Percentiles rank a stretch among this genome's conserved stretches.
Conservation (phyloP, 2,329 filamentous ascomycete species). For the Talaromyces sp. region DNA sequence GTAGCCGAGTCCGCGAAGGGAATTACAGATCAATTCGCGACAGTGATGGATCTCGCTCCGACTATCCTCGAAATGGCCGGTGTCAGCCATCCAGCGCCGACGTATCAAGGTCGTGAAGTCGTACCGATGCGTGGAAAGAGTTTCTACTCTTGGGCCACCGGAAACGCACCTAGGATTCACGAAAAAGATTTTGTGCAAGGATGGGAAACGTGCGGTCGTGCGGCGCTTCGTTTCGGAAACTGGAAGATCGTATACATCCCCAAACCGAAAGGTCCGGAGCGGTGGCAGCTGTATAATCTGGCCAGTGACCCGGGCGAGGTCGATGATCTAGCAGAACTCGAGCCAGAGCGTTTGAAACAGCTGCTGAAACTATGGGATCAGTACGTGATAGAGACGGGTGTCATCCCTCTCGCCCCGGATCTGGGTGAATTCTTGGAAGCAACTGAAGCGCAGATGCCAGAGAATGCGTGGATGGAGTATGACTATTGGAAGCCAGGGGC, state of each 20-base stretch:
- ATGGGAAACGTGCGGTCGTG: conserved; percentile 57
- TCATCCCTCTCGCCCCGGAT: conserved; percentile 59
- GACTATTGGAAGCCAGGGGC: conserved; percentile 62
- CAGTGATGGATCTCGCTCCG: conserved; percentile 54
- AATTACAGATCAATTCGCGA: conserved; percentile 55
- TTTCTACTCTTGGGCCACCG: not conserved
- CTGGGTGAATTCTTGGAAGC: conserved; percentile 59
- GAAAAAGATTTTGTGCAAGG: conserved; percentile 54
- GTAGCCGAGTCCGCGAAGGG: conserved; percentile 52
- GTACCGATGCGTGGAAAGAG: not conserved
- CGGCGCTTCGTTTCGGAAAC: conserved; percentile 55
- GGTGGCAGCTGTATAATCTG: not conserved
- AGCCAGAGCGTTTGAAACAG: conserved; percentile 48
- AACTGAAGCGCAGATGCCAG: conserved; percentile 64
- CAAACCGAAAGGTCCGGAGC: conserved; percentile 50
- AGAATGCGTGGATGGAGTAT: conserved; percentile 66
- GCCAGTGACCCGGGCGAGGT: conserved; percentile 37
- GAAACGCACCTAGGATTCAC: conserved; percentile 43
- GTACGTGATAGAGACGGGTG: conserved; percentile 60
- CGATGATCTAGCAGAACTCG: conserved; percentile 43
- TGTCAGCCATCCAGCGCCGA: conserved; percentile 23
- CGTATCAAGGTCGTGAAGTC: not conserved
- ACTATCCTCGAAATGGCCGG: conserved; percentile 46
- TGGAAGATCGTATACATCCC: conserved; percentile 61
- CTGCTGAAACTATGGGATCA: conserved; percentile 57